Evolutionary conservation across 1,139 yeast genomes (phyloP).

Genomic region (Debaryomyces nepalensis): DNA sequence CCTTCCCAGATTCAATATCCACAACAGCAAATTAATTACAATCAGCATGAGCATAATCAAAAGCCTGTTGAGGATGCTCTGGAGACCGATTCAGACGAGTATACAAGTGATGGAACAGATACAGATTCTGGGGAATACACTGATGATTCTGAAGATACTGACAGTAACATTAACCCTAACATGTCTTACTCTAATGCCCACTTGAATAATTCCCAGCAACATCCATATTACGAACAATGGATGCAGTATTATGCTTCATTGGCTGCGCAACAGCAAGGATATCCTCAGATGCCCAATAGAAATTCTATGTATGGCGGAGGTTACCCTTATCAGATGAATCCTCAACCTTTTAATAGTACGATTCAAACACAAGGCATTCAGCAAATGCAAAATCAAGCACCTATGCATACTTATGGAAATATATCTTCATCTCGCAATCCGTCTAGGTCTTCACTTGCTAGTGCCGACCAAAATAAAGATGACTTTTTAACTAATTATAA

Average conservation of each 20-base stretch:
- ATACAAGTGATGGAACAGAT: slow-evolving; percentile 10
- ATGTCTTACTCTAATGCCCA: slow-evolving; percentile 13
- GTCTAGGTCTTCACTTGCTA: background rate
- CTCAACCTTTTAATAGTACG: background rate
- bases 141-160: slow-evolving; percentile 19
- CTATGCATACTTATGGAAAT: background rate
- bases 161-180: slow-evolving; percentile 23
- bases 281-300: slow-evolving; percentile 4
- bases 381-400: background rate
- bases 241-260: slow-evolving; percentile 32
- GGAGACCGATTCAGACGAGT: slow-evolving; percentile 11
- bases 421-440: background rate
- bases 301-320: background rate
- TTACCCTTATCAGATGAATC: slow-evolving; percentile 1
- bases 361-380: background rate
- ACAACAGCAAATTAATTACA: background rate
- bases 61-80: slow-evolving; percentile 10
- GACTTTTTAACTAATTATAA: slow-evolving; percentile 12
- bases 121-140: slow-evolving; percentile 17
- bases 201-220: slow-evolving; percentile 17
- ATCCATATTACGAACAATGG: slow-evolving; percentile 36
- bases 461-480: slow-evolving; percentile 2
- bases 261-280: slow-evolving; percentile 31
- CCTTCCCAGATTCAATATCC: background rate
- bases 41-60: slow-evolving; percentile 2